Base-by-base conservation (phyloP, 2,329 filamentous ascomycete species). In the Polytolypa hystricis region DNA sequence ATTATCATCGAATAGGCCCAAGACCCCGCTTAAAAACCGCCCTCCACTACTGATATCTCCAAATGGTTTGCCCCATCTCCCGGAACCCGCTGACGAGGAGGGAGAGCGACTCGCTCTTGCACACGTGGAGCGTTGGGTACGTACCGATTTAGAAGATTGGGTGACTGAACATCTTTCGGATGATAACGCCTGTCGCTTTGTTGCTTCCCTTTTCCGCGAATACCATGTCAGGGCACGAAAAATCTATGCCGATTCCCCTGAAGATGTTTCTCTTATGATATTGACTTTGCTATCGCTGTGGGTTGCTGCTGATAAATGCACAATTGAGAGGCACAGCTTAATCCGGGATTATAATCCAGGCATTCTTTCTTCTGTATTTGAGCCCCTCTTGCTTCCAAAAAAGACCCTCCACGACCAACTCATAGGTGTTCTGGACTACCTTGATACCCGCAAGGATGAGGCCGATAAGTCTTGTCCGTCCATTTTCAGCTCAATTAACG, bases 231-330 rank as follows among this genome's bases (percentile, higher is more conserved):
- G n/a, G 5, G 33, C 33, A n/a, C 12, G 14, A 15, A 8, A 14
- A 5, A n/a, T 14, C 14, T 27, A 27, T 17, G 3, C 9, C n/a
- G 21, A 43, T 21, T 23, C 30, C 7, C 67, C 74, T 0, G 64
- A 70, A 40, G 54, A 53, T 0, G 47, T 58, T 0, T 80, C 77
- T 0, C 42, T 66, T 4, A 76, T 77, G 68, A 37, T 74, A 2
- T 57, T 80, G 0, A 72, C 67, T 0, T 43, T 70, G 0, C 43
- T 74, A 2, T 71, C 78, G 37, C 50, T 80, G 0, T 80, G 75
- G 77, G 49, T 72, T 4, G 70, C 69, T 0, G 64, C 67, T 17
- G 75, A 80, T 42, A 67, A 56, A 32, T 55, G 58, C 2, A 65
- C 66, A 1, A 54, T 60, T 2, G 9, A 37, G 1, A 37, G 53